Conservation (phyloP, 2,329 filamentous ascomycete genomes). For the Neurospora sp. region DNA sequence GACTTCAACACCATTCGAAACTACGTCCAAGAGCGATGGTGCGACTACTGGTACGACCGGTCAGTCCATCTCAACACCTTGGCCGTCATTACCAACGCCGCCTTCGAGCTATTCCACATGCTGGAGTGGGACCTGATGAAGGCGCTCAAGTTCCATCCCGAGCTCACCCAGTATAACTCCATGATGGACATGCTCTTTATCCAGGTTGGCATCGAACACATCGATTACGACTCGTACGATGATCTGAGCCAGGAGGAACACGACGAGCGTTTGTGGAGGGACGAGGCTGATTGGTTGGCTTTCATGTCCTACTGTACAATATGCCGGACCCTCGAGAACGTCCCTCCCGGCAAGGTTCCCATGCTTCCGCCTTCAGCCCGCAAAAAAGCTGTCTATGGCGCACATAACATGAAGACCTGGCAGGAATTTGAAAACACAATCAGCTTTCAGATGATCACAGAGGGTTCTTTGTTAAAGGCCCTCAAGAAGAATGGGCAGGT, state of each 20-base stretch:
- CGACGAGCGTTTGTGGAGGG: constrained; percentile 16
- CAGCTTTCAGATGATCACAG: constrained; percentile 15
- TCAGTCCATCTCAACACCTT: constrained; percentile 17
- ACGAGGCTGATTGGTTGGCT: constrained; percentile 22
- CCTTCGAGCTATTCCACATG: constrained; percentile 23
- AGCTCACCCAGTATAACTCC: constrained; percentile 14
- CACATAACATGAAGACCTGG: constrained; percentile 10
- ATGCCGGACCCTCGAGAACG: constrained; percentile 7
- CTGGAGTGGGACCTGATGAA: constrained; percentile 19
- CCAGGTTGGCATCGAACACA: constrained; percentile 19
- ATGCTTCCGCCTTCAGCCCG: constrained; percentile 9
- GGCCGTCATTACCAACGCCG: constrained; percentile 23
- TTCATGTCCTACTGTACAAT: constrained; percentile 15
- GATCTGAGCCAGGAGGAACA: constrained; percentile 11
- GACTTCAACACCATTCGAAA: constrained; percentile 23
- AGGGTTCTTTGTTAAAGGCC: constrained; percentile 18
- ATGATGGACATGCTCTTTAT: constrained; percentile 21
- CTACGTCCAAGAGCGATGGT: constrained; percentile 22
- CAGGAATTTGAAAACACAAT: constrained; percentile 13
- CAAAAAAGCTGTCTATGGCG: constrained; percentile 13
- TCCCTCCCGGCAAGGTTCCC: constrained; percentile 19
- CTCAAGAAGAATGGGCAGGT: constrained; percentile 17
- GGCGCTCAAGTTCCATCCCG: constrained; percentile 9
- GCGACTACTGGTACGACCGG: constrained; percentile 22
- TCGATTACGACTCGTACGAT: constrained; percentile 19